Evolutionary conservation across 805 yeast genomes (phyloP).

Genomic region (Cyberlindnera sargentensis): DNA sequence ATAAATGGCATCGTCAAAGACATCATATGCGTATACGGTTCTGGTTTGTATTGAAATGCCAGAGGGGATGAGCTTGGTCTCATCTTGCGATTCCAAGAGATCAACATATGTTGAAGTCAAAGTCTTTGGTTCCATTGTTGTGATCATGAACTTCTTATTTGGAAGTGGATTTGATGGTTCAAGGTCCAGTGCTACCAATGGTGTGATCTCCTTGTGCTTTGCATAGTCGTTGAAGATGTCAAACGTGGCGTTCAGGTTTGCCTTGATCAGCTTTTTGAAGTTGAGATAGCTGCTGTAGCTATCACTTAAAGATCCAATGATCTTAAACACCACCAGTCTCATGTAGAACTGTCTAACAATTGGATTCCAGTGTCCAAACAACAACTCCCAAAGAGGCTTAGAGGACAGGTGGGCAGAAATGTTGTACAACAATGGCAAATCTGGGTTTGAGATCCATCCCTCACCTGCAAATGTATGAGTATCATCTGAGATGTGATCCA

Average conservation of each 20-base stretch:
- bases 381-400: slow-evolving; percentile 41
- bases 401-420: slow-evolving; percentile 50
- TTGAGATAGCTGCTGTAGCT: slow-evolving; percentile 11
- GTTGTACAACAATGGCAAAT: slow-evolving; percentile 40
- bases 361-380: slow-evolving; percentile 77
- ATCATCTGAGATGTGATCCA: slow-evolving; percentile 9
- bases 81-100: slow-evolving; percentile 3
- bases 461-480: neutral
- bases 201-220: neutral
- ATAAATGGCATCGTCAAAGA: slow-evolving; percentile 61
- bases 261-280: slow-evolving; percentile 8
- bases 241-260: slow-evolving; percentile 4
- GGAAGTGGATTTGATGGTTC: slow-evolving; percentile 32
- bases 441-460: slow-evolving; percentile 34
- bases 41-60: slow-evolving; percentile 12
- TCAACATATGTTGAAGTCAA: slow-evolving; percentile 13
- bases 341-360: slow-evolving; percentile 63
- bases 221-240: slow-evolving; percentile 2
- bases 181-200: slow-evolving; percentile 7
- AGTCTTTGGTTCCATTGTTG: slow-evolving; percentile 10
- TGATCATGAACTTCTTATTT: slow-evolving; percentile 43
- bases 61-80: neutral
- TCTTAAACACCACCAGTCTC: slow-evolving; percentile 62
- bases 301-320: slow-evolving; percentile 21
- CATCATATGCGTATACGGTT: slow-evolving; percentile 54